Evolutionary conservation across 2,329 filamentous ascomycete genomes (phyloP).

Genomic region (Aplosporella prunicola): DNA sequence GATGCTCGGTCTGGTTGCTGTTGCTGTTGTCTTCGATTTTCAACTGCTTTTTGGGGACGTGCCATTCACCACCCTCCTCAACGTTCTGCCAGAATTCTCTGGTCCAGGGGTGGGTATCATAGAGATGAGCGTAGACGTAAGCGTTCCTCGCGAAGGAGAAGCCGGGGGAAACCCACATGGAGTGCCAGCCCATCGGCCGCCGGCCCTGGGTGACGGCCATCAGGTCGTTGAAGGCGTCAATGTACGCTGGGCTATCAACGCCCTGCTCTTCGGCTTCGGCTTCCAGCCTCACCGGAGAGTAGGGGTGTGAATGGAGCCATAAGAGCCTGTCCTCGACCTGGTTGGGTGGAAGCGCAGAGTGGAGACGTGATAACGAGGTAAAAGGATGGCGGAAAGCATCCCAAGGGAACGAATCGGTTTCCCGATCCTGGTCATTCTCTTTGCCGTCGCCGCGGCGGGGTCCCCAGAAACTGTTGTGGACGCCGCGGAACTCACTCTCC

Average conservation of each 20-base stretch:
- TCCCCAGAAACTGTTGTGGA: slow-evolving; percentile 4
- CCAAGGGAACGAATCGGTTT: no score
- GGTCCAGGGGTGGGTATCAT: slow-evolving; percentile 14
- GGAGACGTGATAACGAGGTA: no score
- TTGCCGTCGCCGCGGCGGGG: no score
- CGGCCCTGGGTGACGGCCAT: slow-evolving; percentile 30
- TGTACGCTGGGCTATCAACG: slow-evolving; percentile 36
- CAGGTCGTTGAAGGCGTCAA: slow-evolving; percentile 50
- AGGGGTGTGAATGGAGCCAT: slow-evolving; percentile 19
- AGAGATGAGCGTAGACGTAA: slow-evolving; percentile 2
- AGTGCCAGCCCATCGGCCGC: neutral
- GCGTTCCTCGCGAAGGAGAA: slow-evolving; percentile 15
- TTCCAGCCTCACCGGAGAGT: slow-evolving; percentile 48
- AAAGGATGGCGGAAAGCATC: no score
- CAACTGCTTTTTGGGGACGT: neutral
- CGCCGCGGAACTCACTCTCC: slow-evolving; percentile 3
- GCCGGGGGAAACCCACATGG: slow-evolving; percentile 22
- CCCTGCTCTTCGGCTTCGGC: slow-evolving; percentile 32
- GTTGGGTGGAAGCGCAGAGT: neutral
- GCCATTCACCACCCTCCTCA: slow-evolving; percentile 6
- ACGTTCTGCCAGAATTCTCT: slow-evolving; percentile 15
- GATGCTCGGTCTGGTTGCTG: neutral
- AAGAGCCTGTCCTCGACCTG: no score
- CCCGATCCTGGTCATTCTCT: no score
- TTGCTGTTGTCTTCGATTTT: neutral